These are phyloP conservation scores for Coemansia asiatica DNA, from an alignment of 192 early-diverging fungal species.

Conservation along the genomic window DNA sequence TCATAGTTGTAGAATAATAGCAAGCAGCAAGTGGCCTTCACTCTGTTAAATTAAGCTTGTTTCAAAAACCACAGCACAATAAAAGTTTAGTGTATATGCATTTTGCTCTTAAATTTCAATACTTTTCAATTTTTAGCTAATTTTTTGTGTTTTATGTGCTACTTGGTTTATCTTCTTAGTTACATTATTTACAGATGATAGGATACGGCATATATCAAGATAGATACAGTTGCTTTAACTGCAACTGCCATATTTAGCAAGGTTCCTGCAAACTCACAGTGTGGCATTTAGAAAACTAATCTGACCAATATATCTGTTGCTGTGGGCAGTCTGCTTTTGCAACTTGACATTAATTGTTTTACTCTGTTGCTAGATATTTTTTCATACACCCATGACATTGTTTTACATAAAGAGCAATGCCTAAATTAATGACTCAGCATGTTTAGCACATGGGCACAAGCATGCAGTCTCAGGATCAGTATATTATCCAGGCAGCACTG, in stretches of 20 bases:
- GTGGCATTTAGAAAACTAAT: constrained; percentile 39
- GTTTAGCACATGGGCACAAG: background rate
- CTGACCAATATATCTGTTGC: constrained; percentile 70
- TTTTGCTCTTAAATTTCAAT: too few species aligned
- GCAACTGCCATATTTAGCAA: constrained; percentile 70
- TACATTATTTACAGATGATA: constrained; percentile 84
- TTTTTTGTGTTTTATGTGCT: too few species aligned
- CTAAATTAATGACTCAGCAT: background rate
- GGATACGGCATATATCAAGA: constrained; percentile 77
- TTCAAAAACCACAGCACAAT: too few species aligned
- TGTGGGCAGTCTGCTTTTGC: constrained; percentile 72
- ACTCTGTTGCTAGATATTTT: constrained; percentile 77
- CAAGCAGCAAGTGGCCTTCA: too few species aligned
- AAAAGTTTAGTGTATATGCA: too few species aligned
- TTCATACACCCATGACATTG: constrained; percentile 67
- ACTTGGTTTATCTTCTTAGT: too few species aligned
- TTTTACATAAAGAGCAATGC: constrained; percentile 39
- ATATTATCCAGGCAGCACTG: too few species aligned
- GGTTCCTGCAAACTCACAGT: constrained; percentile 51
- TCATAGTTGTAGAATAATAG: too few species aligned
- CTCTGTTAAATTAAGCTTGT: too few species aligned
- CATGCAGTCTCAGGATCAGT: background rate
- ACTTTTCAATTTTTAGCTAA: too few species aligned
- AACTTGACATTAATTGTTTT: constrained; percentile 84
- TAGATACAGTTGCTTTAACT: constrained; percentile 87